These are phyloP conservation scores for Pseudocercospora pini-densiflorae DNA, from an alignment of 2,329 filamentous ascomycete species.

Conservation along the genomic window DNA sequence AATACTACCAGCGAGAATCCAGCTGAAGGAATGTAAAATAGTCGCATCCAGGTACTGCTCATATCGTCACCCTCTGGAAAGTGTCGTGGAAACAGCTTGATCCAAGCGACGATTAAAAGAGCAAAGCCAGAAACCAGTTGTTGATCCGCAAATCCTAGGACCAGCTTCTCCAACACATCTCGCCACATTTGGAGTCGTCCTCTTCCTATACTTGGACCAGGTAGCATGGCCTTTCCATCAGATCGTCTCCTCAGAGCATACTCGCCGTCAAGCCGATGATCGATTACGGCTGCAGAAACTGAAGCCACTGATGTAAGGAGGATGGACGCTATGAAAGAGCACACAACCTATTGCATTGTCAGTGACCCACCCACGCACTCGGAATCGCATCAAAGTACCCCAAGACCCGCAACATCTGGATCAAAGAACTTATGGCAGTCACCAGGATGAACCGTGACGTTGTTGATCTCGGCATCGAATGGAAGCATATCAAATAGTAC, in stretches of 20 bases:
- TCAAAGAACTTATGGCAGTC: background rate
- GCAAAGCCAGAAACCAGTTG: constrained; percentile 17
- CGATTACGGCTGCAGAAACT: constrained; percentile 1
- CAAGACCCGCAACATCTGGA: background rate
- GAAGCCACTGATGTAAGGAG: constrained; percentile 1
- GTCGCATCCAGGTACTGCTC: background rate
- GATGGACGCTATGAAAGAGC: constrained; percentile 8
- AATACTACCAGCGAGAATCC: constrained; percentile 14
- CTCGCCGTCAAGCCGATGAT: background rate
- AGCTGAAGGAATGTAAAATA: background rate
- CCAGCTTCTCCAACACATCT: constrained; percentile 4
- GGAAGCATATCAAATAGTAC: background rate
- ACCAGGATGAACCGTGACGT: background rate
- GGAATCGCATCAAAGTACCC: background rate
- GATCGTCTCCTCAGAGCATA: background rate
- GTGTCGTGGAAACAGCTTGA: background rate
- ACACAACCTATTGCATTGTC: constrained; percentile 1
- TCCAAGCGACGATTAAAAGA: constrained; percentile 4
- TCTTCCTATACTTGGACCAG: background rate
- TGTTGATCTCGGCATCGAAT: background rate
- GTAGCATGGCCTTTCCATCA: background rate
- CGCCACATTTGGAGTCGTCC: constrained; percentile 10
- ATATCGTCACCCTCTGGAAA: background rate
- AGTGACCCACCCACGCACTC: background rate
- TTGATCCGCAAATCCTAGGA: constrained; percentile 15